A percentile compares a stretch with the other conserved stretches of the same genome.
phyloP scores from a whole-genome alignment of 495 filamentous ascomycete species.

The Glarea lozoyensis region DNA sequence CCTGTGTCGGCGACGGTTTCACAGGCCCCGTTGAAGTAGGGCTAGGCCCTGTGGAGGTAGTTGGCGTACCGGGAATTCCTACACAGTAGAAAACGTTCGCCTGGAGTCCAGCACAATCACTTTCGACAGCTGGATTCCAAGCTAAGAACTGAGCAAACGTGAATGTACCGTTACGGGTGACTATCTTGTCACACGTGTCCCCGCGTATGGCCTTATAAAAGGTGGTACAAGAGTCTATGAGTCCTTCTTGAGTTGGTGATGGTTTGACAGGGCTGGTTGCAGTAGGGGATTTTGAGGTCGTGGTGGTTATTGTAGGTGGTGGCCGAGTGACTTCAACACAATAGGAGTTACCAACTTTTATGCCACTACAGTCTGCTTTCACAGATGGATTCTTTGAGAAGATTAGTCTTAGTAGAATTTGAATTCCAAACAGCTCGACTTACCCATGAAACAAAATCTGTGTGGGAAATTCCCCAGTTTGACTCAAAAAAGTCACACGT shows the following conservation, averaged over 20 bases:
- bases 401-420: constrained; percentile 7
- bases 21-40: constrained; percentile 10
- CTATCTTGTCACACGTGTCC: background rate
- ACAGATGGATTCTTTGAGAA: background rate
- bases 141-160: constrained; percentile 23
- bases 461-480: background rate
- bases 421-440: background rate
- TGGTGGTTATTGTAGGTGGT: background rate
- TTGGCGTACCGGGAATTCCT: background rate
- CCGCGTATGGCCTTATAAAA: background rate
- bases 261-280: background rate
- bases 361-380: background rate
- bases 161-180: background rate
- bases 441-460: background rate
- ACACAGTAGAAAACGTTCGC: constrained; percentile 46
- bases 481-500: too few relatives aligned
- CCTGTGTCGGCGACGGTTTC: constrained; percentile 22
- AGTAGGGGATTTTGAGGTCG: background rate
- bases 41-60: background rate
- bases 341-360: background rate
- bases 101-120: constrained; percentile 48
- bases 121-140: constrained; percentile 31
- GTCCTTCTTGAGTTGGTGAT: background rate
- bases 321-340: background rate
- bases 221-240: background rate